phyloP scores from a whole-genome alignment of 495 filamentous ascomycete genomes.

The Neurospora sublineolata region DNA sequence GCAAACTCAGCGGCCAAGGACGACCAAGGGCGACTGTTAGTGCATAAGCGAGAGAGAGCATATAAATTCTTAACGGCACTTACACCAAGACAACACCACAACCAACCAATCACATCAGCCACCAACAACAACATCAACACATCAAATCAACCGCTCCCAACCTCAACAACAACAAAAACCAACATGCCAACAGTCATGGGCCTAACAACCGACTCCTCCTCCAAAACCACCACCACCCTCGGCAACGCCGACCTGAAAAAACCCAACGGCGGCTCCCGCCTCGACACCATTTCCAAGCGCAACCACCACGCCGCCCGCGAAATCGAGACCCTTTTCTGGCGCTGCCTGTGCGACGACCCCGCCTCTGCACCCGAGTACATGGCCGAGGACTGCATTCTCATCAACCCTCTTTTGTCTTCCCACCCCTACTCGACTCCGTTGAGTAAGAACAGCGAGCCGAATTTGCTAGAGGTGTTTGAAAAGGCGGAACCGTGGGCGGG shows the following conservation, averaged over 20 bases:
- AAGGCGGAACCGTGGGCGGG: constrained; percentile 11
- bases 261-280: constrained; percentile 21
- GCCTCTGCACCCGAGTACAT: constrained; percentile 21
- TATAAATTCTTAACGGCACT: background rate
- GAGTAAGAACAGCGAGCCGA: constrained; percentile 15
- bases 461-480: constrained; percentile 13
- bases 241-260: constrained; percentile 25
- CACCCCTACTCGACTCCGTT: constrained; percentile 9
- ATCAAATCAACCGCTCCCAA: background rate
- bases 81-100: background rate
- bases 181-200: constrained; percentile 18
- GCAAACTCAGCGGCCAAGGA: background rate
- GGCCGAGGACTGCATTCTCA: constrained; percentile 26
- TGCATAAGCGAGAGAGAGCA: background rate
- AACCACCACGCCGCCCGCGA: constrained; percentile 26
- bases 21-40: background rate
- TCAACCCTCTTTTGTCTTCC: constrained; percentile 21
- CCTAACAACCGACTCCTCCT: constrained; percentile 15
- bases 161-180: background rate
- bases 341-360: constrained; percentile 24
- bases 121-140: background rate
- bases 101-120: background rate
- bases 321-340: constrained; percentile 25
- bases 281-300: constrained; percentile 28
- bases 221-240: constrained; percentile 8